Evolutionary conservation across 345 rosid species (phyloP).

Genomic region (Acer campestre): DNA sequence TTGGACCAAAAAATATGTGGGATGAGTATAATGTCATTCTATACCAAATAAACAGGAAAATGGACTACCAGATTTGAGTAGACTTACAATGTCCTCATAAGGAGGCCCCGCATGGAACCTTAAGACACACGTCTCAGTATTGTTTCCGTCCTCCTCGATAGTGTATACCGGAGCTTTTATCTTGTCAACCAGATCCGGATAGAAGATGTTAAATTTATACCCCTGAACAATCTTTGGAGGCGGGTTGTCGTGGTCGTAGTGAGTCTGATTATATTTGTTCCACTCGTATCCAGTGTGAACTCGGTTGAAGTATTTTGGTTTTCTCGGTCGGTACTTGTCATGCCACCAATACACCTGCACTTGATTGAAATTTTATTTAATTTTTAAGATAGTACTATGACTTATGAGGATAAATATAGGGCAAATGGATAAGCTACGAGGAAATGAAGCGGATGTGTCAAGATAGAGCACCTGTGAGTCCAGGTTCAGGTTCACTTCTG

Average conservation of each 20-base stretch:
- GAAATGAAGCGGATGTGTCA: neutral
- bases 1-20: conserved; percentile 4
- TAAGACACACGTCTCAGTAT: conserved; percentile 79
- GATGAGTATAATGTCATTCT: neutral
- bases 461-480: conserved; percentile 71
- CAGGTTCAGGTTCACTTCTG: conserved; percentile 88
- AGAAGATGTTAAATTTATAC: conserved; percentile 91
- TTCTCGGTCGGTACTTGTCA: conserved; percentile 93
- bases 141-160: conserved; percentile 82
- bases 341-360: conserved; percentile 98
- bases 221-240: conserved; percentile 97
- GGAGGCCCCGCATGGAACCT: conserved; percentile 97
- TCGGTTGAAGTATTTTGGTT: conserved; percentile 91
- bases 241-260: conserved; percentile 94
- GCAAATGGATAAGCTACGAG: neutral
- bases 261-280: conserved; percentile 95
- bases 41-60: neutral
- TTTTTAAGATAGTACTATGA: neutral
- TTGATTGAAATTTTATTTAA: conserved; percentile 7
- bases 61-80: neutral
- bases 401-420: neutral
- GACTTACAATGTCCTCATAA: conserved; percentile 86
- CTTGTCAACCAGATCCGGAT: conserved; percentile 92
- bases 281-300: conserved; percentile 99
- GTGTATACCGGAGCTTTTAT: conserved; percentile 77